Base-by-base conservation (phyloP, 2,329 filamentous ascomycete genomes). In the Apiospora rasikravindrae region DNA sequence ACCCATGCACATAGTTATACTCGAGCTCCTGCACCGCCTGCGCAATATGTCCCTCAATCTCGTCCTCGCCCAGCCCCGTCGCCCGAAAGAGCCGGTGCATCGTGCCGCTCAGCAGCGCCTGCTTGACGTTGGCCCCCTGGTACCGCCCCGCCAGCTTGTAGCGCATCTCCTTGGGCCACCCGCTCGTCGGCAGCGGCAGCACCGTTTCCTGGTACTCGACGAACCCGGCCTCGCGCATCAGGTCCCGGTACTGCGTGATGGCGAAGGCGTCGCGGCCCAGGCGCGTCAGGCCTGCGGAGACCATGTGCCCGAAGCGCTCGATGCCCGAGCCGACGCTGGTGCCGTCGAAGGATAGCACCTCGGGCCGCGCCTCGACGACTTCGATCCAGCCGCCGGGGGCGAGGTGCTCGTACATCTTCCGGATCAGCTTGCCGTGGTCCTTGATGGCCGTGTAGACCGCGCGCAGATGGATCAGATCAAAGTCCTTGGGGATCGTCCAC, bases 361-460 rank as follows among this genome's bases (percentile, higher is more conserved):
- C 67, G 26, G 44, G 37, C 44, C 26, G 44, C 2, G 44, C 33
- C 26, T 69, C 67, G 26, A 47, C 44, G 19, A 69, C 19, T 26
- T 69, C 67, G 67, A 69, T 13, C 44, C 44, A 69, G 44, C 67
- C 67, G 44, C 67, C 67, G 4, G 67, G 67, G 7, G 19, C 47
- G 14, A 49, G 44, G 26, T 69, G 67, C 14, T 22, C 44, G 67
- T 33, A 69, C 44, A 45, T 49, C 16, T 49, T 14, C 0, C 26
- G 44, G 44, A 69, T 33, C 2, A 69, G 44, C 44, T 33, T 37
- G 26, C 33, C 42, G 24, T 47, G 47, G 26, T 69, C 67, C 24
- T 69, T 45, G 67, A 69, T 47, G 26, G 44, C 44, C 14, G 67
- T 37, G 19, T 49, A 45, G 7, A 69, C 67, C 16, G 44, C 67